phyloP scores from a whole-genome alignment of 2,329 filamentous ascomycete species.

The Scytalidium sp. region DNA sequence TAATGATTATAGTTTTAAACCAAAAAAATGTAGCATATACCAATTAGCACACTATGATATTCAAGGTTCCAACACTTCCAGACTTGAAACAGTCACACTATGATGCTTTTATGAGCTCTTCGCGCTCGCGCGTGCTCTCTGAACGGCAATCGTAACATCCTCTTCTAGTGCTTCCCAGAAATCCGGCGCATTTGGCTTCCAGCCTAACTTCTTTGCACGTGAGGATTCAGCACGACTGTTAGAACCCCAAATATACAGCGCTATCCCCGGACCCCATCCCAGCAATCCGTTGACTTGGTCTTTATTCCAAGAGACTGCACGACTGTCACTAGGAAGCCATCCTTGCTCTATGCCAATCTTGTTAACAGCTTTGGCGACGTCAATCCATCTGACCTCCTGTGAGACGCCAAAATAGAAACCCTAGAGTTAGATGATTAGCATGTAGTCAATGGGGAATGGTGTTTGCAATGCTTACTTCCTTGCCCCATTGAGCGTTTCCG shows the following conservation, averaged over 20 bases:
- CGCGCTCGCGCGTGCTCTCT: too few species aligned
- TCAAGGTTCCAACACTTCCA: too few species aligned
- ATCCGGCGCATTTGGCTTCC: slow-evolving; percentile 6
- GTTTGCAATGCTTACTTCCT: slow-evolving; percentile 5
- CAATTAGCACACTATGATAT: too few species aligned
- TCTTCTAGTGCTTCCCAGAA: slow-evolving; percentile 8
- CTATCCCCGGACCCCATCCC: neutral
- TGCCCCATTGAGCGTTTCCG: slow-evolving; percentile 3
- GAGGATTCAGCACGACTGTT: slow-evolving; percentile 8
- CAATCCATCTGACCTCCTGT: slow-evolving; percentile 7
- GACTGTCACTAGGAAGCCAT: slow-evolving; percentile 8
- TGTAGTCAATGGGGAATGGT: neutral
- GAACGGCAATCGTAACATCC: slow-evolving; percentile 8
- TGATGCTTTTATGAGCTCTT: too few species aligned
- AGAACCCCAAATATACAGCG: slow-evolving; percentile 5
- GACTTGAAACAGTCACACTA: too few species aligned
- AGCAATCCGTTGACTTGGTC: slow-evolving; percentile 1
- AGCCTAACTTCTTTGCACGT: slow-evolving; percentile 7
- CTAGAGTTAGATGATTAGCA: neutral
- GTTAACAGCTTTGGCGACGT: slow-evolving; percentile 8
- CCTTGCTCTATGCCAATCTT: slow-evolving; percentile 6
- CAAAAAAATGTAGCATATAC: too few species aligned
- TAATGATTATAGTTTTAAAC: too few species aligned
- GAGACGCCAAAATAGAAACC: slow-evolving; percentile 9
- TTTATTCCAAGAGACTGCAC: slow-evolving; percentile 6